Evolutionary conservation across 768 basidiomycete genomes (phyloP), one percentile per base, ranked within the genome.

Genomic region (Holtermannia corniformis): DNA sequence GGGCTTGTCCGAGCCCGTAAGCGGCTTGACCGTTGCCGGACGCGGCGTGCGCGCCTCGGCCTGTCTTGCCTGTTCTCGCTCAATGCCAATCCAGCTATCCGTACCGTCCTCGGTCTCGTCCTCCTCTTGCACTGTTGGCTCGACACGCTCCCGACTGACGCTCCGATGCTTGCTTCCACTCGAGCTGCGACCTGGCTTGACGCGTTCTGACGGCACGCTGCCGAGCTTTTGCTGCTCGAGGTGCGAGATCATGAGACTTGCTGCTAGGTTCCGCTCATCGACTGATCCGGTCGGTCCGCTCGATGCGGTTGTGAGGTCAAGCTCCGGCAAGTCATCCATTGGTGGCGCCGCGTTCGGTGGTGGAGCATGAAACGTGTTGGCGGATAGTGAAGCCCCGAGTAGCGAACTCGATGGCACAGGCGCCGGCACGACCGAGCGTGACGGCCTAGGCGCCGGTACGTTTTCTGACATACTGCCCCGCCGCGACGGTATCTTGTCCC

Each of bases 31-130:
- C 16, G 54, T 41, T 32, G 52, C 46, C 4, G 64, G 50, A 40
- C 59, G 52, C 10, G 64, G 63, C 12, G 62, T 64, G 32, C 54
- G 55, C 28, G 32, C 47, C 45, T 50, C 51, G 11, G 60, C 59
- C 28, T 49, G 50, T 51, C 25, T 37, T 19, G 23, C 51, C 24
- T 44, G 40, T 16, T 44, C 46, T n/a, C 45, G 24, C 42, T 52
- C 56, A 20, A 26, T 24, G 23, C 51, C 59, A 2, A 63, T 63
- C 69, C 64, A 71, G 41, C 69, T 65, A 58, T 68, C 66, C 42
- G 55, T 64, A n/a, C n/a, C n/a, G 20, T 49, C 56, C 22, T 56
- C 26, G 14, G 44, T 16, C 44, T 55, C 58, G 7, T 52, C 44
- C 19, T 53, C 19, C 20, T 22, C 25, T 22, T 44, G 37, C 42